These are phyloP conservation scores for Umbelopsis sp. DNA, from an alignment of 371 early-diverging fungal species.

Conservation along the genomic window DNA sequence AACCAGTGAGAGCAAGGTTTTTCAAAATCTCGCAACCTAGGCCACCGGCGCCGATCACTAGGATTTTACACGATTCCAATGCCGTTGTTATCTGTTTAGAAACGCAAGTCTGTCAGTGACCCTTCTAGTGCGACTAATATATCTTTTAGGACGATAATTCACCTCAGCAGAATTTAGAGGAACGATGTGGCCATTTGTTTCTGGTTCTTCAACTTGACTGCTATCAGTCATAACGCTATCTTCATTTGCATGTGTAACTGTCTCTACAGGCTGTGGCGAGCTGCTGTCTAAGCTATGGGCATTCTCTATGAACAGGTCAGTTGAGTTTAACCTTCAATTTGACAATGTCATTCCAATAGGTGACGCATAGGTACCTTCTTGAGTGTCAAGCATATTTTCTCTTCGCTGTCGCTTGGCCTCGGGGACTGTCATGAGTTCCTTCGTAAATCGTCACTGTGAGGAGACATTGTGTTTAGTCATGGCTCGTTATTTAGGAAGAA, in stretches of 20 bases:
- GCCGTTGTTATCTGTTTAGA: conserved; percentile 28
- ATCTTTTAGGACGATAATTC: neutral
- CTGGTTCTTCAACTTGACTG: neutral
- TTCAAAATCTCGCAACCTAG: conserved; percentile 99
- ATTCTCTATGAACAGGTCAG: neutral
- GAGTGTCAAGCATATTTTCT: conserved; percentile 15
- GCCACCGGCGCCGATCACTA: conserved; percentile 96
- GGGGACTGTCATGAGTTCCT: conserved; percentile 19
- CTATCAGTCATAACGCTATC: conserved; percentile 6
- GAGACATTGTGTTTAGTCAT: neutral
- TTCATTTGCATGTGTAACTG: neutral
- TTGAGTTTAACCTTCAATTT: neutral
- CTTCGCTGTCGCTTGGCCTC: conserved; percentile 20
- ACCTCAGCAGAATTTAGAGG: conserved; percentile 2
- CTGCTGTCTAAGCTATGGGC: neutral
- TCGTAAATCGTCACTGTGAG: conserved; percentile 2
- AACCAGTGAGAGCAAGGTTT: conserved; percentile 89
- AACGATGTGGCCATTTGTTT: neutral
- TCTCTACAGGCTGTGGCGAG: neutral
- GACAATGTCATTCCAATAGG: no score
- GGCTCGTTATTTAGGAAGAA: neutral
- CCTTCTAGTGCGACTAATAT: neutral
- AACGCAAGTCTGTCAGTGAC: neutral
- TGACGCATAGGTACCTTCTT: neutral
- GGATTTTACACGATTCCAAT: conserved; percentile 50